Percentiles rank a stretch among this genome's conserved stretches.
Evolutionary conservation across 495 filamentous ascomycete species (phyloP).

Genomic region (Podospora sp.): DNA sequence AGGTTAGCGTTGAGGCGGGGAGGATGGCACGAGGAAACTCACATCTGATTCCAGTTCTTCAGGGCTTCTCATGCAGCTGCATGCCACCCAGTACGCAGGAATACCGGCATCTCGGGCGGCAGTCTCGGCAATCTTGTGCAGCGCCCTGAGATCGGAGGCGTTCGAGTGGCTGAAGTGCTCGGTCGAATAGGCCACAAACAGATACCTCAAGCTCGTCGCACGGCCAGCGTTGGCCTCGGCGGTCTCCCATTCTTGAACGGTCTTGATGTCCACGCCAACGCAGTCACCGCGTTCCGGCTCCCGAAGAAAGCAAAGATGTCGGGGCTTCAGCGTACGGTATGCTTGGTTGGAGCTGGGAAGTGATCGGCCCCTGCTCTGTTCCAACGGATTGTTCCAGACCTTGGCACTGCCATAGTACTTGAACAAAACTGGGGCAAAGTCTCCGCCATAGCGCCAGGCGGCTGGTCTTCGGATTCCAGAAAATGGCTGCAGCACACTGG

Average conservation of each 20-base stretch:
- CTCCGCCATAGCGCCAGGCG: too few species aligned
- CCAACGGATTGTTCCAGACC: slow-evolving; percentile 7
- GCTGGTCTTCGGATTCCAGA: too few species aligned
- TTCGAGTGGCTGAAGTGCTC: slow-evolving; percentile 3
- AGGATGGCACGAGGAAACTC: background rate
- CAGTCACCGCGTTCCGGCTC: background rate
- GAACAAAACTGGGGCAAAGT: too few species aligned
- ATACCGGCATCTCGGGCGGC: background rate
- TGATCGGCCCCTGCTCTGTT: background rate
- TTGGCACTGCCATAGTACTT: background rate
- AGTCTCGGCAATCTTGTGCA: slow-evolving; percentile 9
- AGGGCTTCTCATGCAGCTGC: slow-evolving; percentile 9
- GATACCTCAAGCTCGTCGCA: background rate
- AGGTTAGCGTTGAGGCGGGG: background rate
- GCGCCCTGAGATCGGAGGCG: background rate
- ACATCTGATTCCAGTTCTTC: slow-evolving; percentile 7
- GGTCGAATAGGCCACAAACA: slow-evolving; percentile 9
- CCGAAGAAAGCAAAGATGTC: slow-evolving; percentile 5
- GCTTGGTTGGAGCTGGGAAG: slow-evolving; percentile 2
- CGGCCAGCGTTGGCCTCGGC: background rate
- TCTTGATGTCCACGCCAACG: too few species aligned
- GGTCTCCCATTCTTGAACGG: background rate
- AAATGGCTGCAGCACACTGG: too few species aligned
- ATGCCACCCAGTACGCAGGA: slow-evolving; percentile 11
- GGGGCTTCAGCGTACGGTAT: slow-evolving; percentile 8